Evolutionary conservation across 768 basidiomycete genomes (phyloP), one percentile per base, ranked within the genome.

Genomic region (Tylopilus rubrobrunneus): DNA sequence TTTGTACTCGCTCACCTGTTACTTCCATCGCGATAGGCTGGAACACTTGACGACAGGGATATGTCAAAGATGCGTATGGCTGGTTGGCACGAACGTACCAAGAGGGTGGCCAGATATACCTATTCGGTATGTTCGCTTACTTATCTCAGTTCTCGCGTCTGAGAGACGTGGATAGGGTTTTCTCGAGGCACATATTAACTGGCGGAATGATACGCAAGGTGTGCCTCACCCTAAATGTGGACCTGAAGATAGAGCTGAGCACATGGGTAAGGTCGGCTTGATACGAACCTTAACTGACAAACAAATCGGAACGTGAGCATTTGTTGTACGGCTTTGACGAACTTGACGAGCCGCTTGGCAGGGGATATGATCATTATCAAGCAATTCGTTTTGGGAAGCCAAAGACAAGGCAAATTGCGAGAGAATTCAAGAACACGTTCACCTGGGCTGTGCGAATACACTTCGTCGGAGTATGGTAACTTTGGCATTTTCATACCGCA

Each of bases 151-250:
- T 17, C 23, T 44, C 1, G 41, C 12, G 9, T 27, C 14, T 44
- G 12, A 48, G 31, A 3, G 28, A 40, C 2, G 1, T 6, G 10
- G 8, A 0, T 25, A 71, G 71, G 71, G 28, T 79, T 79, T 55
- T 77, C 76, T 29, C 68, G 78, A 28, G 77, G 78, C 23, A 72
- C 74, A 29, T 75, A 74, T 54, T 69, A 73, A 2, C 65, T 75
- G 8, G 73, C 75, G 76, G 66, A 8, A 76, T 77, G 75, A 66
- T 76, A 10, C 52, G 73, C 19, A 65, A 70, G 58, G 73, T 75
- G 31, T 12, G 48, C 14, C 11, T 0, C 9, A 15, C 27, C 28
- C 12, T 1, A 15, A 21, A 23, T 27, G 8, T 12, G 14, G 34
- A 19, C n/a, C 2, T 5, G 15, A 2, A n/a, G 3, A 15, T 11